Evolutionary conservation across 2,329 filamentous ascomycete species (phyloP).

Genomic region (Juglanconis oblonga): DNA sequence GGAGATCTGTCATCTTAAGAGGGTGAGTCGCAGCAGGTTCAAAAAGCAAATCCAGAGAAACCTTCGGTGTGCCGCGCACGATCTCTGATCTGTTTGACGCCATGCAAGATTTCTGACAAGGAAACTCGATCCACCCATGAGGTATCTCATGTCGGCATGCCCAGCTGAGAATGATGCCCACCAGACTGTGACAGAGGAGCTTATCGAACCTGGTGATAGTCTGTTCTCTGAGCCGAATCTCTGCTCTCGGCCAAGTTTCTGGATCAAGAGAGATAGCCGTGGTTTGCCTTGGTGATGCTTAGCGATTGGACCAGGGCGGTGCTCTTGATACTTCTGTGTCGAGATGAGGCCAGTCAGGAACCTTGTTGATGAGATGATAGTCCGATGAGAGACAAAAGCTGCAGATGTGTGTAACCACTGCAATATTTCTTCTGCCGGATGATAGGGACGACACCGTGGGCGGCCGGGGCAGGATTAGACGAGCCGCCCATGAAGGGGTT

Average conservation of each 20-base stretch:
- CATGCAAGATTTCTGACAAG: no score
- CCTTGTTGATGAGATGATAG: not conserved
- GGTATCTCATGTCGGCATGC: no score
- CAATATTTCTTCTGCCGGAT: not conserved
- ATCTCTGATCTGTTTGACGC: no score
- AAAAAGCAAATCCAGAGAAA: no score
- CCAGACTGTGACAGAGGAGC: no score
- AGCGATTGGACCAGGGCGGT: not conserved
- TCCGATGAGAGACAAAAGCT: not conserved
- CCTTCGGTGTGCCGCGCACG: no score
- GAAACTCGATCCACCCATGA: no score
- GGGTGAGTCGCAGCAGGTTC: no score
- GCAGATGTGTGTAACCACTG: not conserved
- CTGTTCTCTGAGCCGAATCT: no score
- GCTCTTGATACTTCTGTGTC: not conserved
- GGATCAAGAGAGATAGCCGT: not conserved
- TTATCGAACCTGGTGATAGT: no score
- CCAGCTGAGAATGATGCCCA: no score
- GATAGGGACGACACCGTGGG: not conserved
- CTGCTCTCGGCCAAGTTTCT: not conserved
- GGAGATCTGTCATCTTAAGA: no score
- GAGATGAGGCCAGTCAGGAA: not conserved
- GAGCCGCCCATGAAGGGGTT: not conserved
- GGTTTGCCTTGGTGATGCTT: not conserved
- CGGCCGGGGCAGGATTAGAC: slow-evolving; percentile 1